Evolutionary conservation across 306 rosid species (phyloP).

Genomic region (Cucumis melo): DNA sequence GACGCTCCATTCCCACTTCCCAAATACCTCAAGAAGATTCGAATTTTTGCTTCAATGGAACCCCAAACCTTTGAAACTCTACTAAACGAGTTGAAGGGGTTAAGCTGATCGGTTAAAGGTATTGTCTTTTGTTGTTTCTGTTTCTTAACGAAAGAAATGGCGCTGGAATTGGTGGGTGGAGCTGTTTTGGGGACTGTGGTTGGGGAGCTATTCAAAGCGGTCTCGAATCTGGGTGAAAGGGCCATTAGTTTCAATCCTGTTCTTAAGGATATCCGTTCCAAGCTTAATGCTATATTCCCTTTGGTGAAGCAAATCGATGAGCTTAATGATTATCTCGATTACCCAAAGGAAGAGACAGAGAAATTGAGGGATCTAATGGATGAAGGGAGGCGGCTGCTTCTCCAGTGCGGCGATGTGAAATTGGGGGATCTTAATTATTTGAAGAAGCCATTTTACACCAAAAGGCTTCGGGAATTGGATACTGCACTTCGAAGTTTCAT

Average conservation of each 20-base stretch:
- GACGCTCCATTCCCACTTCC: not conserved
- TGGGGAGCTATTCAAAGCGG: conserved; percentile 4
- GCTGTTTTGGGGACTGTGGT: conserved; percentile 15
- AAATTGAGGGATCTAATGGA: conserved; percentile 4
- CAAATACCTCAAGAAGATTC: not conserved
- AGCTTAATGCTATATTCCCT: conserved; percentile 7
- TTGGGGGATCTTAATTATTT: conserved; percentile 20
- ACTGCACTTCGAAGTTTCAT: conserved; percentile 5
- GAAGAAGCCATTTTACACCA: conserved; percentile 10
- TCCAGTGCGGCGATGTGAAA: conserved; percentile 12
- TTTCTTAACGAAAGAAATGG: not conserved
- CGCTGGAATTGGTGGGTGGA: conserved; percentile 1
- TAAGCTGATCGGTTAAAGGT: not conserved
- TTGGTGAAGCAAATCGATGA: conserved; percentile 13
- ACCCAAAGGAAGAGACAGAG: conserved; percentile 8
- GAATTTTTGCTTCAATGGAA: not conserved
- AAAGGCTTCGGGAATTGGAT: conserved; percentile 22
- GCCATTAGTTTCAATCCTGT: conserved; percentile 13
- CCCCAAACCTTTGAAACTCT: not conserved
- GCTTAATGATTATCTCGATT: conserved; percentile 13
- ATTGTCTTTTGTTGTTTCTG: not conserved
- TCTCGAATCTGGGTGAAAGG: conserved; percentile 8
- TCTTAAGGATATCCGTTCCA: conserved; percentile 7
- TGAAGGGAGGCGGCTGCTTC: conserved; percentile 18
- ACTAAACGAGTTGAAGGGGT: not conserved